Evolutionary conservation across 306 rosid genomes (phyloP), one percentile per base, ranked within the genome.

Genomic region (Malus asiatica): DNA sequence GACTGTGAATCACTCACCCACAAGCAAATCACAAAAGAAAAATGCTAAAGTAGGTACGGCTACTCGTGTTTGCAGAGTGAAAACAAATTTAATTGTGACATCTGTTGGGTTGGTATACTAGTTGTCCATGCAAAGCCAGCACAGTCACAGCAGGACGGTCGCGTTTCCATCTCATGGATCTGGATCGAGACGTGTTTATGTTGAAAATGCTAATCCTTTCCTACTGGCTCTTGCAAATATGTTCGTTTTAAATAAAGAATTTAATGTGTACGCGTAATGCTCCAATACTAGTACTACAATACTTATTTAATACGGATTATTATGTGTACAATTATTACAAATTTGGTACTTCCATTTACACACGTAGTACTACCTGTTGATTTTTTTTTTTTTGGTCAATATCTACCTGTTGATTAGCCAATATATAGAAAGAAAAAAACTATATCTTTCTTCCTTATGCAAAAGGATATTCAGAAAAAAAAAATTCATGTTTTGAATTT

Each of bases 381-480:
- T 51, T 51, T n/a, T n/a, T n/a, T n/a, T n/a, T n/a, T n/a, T n/a
- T n/a, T n/a, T n/a, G n/a, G n/a, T n/a, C n/a, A n/a, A n/a, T n/a
- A n/a, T n/a, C 53, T 14, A 46, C 16, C 55, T 48, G 55, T 48
- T 40, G 5, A 48, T 51, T 51, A 51, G 19, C 20, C 20, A 51
- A 51, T 51, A 51, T 15, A 5, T 51, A 16, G 40, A 35, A 35
- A 2, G 0, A 38, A 2, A 51, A 51, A 18, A 51, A 2, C 20
- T 51, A 0, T 48, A 48, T 48, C 20, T 51, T 51, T 51, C 18
- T 51, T 51, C 20, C 55, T 51, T 16, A 51, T 51, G 5, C 8
- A 15, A 51, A 48, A 51, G 0, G 3, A 14, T 48, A 4, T 6
- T 48, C 8, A 48, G 0, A 0, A 48, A 0, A 48, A 0, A 48